phyloP scores from a whole-genome alignment of 164 flowering plant genomes.

The Nymphaea colorata region DNA sequence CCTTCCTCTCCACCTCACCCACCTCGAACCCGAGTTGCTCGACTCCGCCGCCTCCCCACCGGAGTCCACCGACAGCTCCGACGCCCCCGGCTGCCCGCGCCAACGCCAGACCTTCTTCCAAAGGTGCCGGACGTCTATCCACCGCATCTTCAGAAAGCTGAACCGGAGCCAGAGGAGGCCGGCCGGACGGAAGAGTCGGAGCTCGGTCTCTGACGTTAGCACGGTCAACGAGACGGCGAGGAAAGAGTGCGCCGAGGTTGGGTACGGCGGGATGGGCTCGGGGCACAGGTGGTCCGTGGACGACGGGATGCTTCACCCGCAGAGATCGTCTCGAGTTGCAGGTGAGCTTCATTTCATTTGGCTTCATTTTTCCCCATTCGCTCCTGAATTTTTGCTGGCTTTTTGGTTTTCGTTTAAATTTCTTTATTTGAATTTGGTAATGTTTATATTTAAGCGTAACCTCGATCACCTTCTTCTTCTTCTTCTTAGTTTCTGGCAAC shows the following conservation, averaged over 20 bases:
- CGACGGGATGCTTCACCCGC: background rate
- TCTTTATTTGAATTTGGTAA: too few relatives aligned
- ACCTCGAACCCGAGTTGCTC: conserved; percentile 3
- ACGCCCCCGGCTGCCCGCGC: background rate
- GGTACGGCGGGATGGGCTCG: background rate
- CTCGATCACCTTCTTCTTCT: too few relatives aligned
- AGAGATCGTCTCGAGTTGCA: background rate
- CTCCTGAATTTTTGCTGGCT: too few relatives aligned
- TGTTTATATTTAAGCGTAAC: too few relatives aligned
- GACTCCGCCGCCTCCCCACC: background rate
- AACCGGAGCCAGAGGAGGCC: background rate
- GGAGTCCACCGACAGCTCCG: conserved; percentile 5
- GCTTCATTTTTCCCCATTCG: background rate
- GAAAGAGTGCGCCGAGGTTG: background rate
- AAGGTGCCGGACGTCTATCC: background rate
- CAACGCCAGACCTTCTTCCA: background rate
- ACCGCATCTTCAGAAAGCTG: background rate
- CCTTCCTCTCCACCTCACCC: conserved; percentile 17
- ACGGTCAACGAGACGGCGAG: too few relatives aligned
- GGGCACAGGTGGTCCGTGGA: background rate
- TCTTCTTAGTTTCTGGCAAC: too few relatives aligned
- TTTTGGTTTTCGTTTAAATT: too few relatives aligned
- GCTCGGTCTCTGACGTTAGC: background rate
- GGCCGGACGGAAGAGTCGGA: background rate
- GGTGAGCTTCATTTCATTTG: background rate